Percentiles rank a stretch among this genome's conserved stretches.
phyloP scores from a whole-genome alignment of 116 monocot genomes.

The Iris pallida region DNA sequence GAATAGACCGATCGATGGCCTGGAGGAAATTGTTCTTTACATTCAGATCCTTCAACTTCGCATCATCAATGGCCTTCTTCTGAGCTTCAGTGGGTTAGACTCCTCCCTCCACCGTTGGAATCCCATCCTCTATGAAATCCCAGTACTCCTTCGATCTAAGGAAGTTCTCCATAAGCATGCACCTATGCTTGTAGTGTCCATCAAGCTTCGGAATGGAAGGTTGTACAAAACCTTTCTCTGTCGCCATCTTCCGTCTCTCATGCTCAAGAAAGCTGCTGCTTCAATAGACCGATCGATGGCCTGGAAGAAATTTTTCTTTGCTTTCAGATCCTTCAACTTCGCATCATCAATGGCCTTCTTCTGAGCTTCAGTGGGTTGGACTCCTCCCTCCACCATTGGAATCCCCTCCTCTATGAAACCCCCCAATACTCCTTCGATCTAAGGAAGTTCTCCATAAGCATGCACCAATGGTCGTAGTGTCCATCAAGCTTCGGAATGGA shows the following conservation, averaged over 20 bases:
- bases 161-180: slow-evolving; percentile 2
- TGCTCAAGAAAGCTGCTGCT: neutral
- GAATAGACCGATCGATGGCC: neutral
- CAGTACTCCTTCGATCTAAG: neutral
- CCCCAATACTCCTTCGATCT: neutral
- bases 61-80: neutral
- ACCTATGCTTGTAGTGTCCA: neutral
- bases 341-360: neutral
- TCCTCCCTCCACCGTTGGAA: neutral
- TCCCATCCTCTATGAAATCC: neutral
- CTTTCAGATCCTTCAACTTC: neutral
- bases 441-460: neutral
- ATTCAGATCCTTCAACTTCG: neutral
- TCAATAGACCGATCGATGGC: neutral
- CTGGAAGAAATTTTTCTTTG: neutral
- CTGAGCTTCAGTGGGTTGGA: neutral
- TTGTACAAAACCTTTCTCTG: neutral
- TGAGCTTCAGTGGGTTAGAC: neutral
- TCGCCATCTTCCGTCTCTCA: neutral
- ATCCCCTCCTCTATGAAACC: neutral
- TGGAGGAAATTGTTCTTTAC: neutral
- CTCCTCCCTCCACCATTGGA: neutral
- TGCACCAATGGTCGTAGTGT: no score
- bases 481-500: no score
- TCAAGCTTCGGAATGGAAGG: neutral